phyloP scores from a whole-genome alignment of 73 alveolate species.

The Uronychia binucleata region DNA sequence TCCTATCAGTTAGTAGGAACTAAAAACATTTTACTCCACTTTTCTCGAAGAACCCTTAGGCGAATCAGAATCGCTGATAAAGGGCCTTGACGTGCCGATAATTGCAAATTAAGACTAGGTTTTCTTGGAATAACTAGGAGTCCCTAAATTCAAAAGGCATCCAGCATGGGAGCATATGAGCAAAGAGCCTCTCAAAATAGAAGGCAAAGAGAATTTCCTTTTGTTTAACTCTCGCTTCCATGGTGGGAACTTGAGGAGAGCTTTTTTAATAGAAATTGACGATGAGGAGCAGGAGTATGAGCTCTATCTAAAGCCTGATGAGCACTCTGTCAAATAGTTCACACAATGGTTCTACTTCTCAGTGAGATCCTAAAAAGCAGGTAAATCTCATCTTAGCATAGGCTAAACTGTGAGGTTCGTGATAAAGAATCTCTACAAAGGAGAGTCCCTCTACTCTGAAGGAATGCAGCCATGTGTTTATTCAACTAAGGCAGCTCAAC shows the following conservation, averaged over 20 bases:
- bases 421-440: slow-evolving; percentile 32
- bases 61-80: too few species aligned
- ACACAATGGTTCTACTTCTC: slow-evolving; percentile 50
- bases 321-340: slow-evolving; percentile 10
- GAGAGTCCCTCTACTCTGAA: slow-evolving; percentile 32
- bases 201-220: slow-evolving; percentile 11
- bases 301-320: slow-evolving; percentile 24
- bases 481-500: slow-evolving; percentile 13
- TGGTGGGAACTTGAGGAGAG: slow-evolving; percentile 37
- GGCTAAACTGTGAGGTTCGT: background rate
- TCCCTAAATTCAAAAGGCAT: too few species aligned
- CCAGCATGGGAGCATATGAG: too few species aligned
- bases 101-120: too few species aligned
- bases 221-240: slow-evolving; percentile 38
- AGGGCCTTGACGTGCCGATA: too few species aligned
- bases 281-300: slow-evolving; percentile 28
- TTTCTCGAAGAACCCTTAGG: too few species aligned
- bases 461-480: slow-evolving; percentile 47
- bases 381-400: background rate
- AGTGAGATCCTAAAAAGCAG: slow-evolving; percentile 8
- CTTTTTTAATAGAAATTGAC: slow-evolving; percentile 19
- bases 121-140: too few species aligned
- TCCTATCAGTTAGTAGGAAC: too few species aligned
- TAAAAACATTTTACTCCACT: too few species aligned
- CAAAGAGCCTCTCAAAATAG: too few species aligned